Base-by-base conservation (phyloP, 768 basidiomycete species). In the Leucocoprinus birnbaumii region DNA sequence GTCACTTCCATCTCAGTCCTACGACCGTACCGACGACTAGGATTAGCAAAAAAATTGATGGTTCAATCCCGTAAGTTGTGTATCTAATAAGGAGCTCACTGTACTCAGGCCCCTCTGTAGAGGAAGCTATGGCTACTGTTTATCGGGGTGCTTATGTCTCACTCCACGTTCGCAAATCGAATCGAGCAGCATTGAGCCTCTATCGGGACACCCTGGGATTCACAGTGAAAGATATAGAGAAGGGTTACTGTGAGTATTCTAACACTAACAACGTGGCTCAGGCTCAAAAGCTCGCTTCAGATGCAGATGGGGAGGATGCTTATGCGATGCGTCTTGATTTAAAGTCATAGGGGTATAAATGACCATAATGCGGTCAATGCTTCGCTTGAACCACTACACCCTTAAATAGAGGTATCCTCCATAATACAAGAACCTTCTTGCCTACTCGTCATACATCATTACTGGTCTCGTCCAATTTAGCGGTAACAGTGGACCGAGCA, bases 1-100 rank as follows among this genome's bases (percentile, higher is more conserved):
- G 94, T 98, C 61, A 98, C 94, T 0, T 97, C 94, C 16, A 96
- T 98, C 68, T 95, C 94, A 2, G 94, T 98, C 6, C 73, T 98
- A 47, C 80, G 96, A 55, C 86, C 92, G 11, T 95, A 98, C 70
- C 80, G 96, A 58, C 81, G 96, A 45, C 74, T 98, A 27, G 96
- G 96, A 18, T 69, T 98, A 3, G 96, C 96, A 45, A 97, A 97
- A 73, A 93, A 93, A 66, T 77, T 98, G 48, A 98, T 98, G 96
- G 62, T 92, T 24, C 91, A 91, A 59, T 93, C 93, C 57, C 95
- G 95, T 97, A 68, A 62, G 93, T 73, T 19, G 47, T n/a, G 3
- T 40, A 13, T 34, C 25, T 37, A 46, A 21, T 3, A 25, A 38
- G 41, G 46, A 44, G 56, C 43, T 41, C 45, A 47, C 49, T 40